Percentiles rank a stretch among this genome's conserved stretches.
These are phyloP conservation scores for Protomyces macrosporus DNA, from an alignment of 1,139 yeast species.

Conservation along the genomic window DNA sequence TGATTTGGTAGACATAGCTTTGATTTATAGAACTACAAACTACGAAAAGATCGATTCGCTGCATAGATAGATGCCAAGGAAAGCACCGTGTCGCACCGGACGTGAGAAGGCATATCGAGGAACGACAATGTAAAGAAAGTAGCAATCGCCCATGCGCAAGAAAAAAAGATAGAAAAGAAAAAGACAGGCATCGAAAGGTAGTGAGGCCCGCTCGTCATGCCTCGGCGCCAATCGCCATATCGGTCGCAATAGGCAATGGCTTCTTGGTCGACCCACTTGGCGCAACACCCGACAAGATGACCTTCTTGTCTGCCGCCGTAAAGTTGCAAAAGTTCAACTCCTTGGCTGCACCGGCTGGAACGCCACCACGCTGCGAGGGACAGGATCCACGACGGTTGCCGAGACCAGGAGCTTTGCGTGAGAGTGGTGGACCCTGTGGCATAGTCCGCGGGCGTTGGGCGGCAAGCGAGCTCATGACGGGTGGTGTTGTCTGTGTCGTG, in stretches of 20 bases:
- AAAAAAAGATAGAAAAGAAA: background rate
- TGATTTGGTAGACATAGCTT: no score
- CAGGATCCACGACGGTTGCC: background rate
- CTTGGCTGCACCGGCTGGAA: conserved; percentile 1
- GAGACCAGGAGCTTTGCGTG: background rate
- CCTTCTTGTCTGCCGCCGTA: conserved; percentile 26
- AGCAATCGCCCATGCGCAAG: no score
- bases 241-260: background rate
- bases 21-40: no score
- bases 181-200: no score
- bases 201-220: no score
- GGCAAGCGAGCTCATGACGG: no score
- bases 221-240: background rate
- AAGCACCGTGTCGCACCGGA: no score
- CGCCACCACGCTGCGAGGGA: background rate
- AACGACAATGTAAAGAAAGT: no score
- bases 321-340: conserved; percentile 24
- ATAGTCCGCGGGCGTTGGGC: background rate
- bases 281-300: conserved; percentile 27
- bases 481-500: no score
- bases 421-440: background rate
- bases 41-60: no score
- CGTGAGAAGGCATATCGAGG: no score
- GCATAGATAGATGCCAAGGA: no score
- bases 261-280: conserved; percentile 26